Evolutionary conservation across 1,284 basidiomycete genomes (phyloP).

Genomic region (Pseudozyma sp.): DNA sequence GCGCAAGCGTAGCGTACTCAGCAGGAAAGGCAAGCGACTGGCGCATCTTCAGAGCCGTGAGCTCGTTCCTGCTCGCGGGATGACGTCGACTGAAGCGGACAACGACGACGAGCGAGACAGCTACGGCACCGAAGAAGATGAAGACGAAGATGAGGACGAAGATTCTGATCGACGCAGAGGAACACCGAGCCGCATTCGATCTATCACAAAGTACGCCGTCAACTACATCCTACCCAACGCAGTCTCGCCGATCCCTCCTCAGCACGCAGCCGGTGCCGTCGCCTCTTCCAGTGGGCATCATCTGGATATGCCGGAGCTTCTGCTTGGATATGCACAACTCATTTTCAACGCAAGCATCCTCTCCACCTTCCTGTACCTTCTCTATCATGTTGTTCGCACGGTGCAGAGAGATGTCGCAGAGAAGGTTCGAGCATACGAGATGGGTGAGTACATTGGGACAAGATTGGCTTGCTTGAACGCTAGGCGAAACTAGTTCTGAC

Average conservation of each 20-base stretch:
- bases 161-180: slow-evolving; percentile 6
- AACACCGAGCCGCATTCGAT: slow-evolving; percentile 41
- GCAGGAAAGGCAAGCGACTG: slow-evolving; percentile 46
- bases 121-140: slow-evolving; percentile 23
- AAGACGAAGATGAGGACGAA: slow-evolving; percentile 25
- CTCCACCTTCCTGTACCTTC: slow-evolving; percentile 84
- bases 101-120: slow-evolving; percentile 19
- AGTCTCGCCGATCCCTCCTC: slow-evolving; percentile 25
- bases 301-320: slow-evolving; percentile 54
- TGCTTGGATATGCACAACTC: slow-evolving; percentile 77
- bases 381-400: slow-evolving; percentile 85
- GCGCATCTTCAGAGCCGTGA: slow-evolving; percentile 48
- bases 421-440: slow-evolving; percentile 86
- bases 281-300: slow-evolving; percentile 18
- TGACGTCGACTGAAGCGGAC: background rate
- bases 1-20: slow-evolving; percentile 42
- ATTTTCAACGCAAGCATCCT: slow-evolving; percentile 92
- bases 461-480: background rate
- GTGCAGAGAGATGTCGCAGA: slow-evolving; percentile 90
- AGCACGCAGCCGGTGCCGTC: background rate
- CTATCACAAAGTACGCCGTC: slow-evolving; percentile 52
- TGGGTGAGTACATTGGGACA: slow-evolving; percentile 74
- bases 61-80: slow-evolving; percentile 16
- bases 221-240: slow-evolving; percentile 47
- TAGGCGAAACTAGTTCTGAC: background rate